Base-by-base conservation (phyloP, 2,329 filamentous ascomycete genomes). In the Penicillium sp. region DNA sequence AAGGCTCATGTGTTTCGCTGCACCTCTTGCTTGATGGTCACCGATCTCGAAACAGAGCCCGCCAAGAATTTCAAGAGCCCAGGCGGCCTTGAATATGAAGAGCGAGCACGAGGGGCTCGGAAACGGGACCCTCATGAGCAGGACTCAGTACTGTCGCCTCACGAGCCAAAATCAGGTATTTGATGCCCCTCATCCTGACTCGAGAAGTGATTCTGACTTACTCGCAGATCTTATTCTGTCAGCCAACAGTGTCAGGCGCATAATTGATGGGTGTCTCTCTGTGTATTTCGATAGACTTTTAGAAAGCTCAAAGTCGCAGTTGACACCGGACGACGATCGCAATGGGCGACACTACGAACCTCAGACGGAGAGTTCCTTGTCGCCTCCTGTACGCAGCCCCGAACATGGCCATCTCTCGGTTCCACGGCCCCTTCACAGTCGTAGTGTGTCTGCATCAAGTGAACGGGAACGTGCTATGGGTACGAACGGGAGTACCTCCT, bases 1-100 rank as follows among this genome's bases (percentile, higher is more conserved):
- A 83, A 86, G 48, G 74, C 91, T 56, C 82, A 82, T 33, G 82
- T 87, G 34, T 95, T 94, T 71, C 83, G 90, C 62, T 96, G 91
- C 70, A 88, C 88, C 39, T 87, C 89, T 49, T 96, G 91, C 70
- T 76, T 89, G 64, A 94, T 88, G 16, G 85, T 96, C 67, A 95
- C 95, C 67, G 90, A 95, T 67, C 71, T 95, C 47, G 78, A 81
- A 54, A 79, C 80, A 39, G 65, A 65, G 29, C 5, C 31, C 1
- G 16, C 28, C 6, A 58, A 53, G 18, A 67, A 70, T 18, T 49
- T 57, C 24, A 59, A 57, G 42, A 59, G 65, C 42, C 26, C 53
- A 33, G 47, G 41, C 34, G 52, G 45, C 39, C 52, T 61, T 45
- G 59, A 50, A 0, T n/a, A 36, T 23, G 38, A 52, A 33, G 53